These are phyloP conservation scores for Lupinus albus DNA, from an alignment of 306 rosid species.

Conservation along the genomic window DNA sequence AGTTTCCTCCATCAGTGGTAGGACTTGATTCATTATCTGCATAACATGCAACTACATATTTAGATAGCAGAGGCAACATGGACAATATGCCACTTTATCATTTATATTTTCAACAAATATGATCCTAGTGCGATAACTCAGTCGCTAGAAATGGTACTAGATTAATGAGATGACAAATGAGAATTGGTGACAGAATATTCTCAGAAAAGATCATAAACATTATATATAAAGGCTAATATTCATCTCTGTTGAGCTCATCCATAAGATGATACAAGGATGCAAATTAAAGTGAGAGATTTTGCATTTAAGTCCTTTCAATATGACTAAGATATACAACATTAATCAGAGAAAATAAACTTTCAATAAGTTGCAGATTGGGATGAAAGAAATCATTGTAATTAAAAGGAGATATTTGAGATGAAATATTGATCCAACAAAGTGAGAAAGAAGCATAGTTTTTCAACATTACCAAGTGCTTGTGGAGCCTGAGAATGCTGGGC, in stretches of 20 bases:
- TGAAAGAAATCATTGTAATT: neutral
- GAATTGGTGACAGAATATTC: neutral
- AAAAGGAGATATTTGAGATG: conserved; percentile 6
- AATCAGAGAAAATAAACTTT: conserved; percentile 9
- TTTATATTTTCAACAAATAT: neutral
- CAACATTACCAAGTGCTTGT: conserved; percentile 34
- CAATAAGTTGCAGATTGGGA: neutral
- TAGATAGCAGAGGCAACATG: conserved; percentile 11
- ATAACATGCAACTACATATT: conserved; percentile 1
- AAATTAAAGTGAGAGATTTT: neutral
- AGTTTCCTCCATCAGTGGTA: conserved; percentile 16
- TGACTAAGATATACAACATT: conserved; percentile 24
- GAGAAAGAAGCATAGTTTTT: conserved; percentile 16
- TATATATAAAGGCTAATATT: no score
- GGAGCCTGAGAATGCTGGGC: conserved; percentile 22
- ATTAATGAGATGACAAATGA: neutral
- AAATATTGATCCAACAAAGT: conserved; percentile 15
- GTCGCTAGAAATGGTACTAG: neutral
- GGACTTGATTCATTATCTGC: conserved; percentile 30
- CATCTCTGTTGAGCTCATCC: no score
- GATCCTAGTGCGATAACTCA: conserved; percentile 1
- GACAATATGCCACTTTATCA: neutral
- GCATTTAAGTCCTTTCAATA: neutral
- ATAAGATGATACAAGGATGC: no score
- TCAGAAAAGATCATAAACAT: conserved; percentile 15